Evolutionary conservation across 177 flowering plant genomes (phyloP), one percentile per base, ranked within the genome.

Genomic region (Vitis hybrid): DNA sequence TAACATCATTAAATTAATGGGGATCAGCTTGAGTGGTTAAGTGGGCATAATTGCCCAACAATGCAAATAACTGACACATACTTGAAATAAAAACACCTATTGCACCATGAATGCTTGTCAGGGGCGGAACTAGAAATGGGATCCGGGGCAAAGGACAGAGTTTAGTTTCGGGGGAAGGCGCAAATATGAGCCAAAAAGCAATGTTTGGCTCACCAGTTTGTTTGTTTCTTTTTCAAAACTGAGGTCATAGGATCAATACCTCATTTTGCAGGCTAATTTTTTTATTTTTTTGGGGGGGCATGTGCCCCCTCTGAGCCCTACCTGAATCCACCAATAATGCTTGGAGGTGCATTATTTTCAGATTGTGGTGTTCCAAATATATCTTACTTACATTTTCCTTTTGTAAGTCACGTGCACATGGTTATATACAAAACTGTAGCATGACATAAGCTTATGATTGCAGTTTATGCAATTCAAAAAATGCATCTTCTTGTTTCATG

Each of bases 1-100:
- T 22, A 39, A 57, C 63, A 55, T 18, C 45, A 72, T 65, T 10
- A 73, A 62, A 61, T 22, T 60, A 64, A 58, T 29, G 13, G 48
- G 1, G 50, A 59, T 31, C 29, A 68, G 57, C 29, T 49, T 18
- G 33, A 66, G 6, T 1, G 31, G 31, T 29, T 29, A 0, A 29
- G 31, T 29, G 5, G 31, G 31, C 31, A 29, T 12, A 52, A 3
- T 52, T 52, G 55, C 13, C 55, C n/a, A 52, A 58, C 61, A 58
- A 60, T 60, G 48, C 14, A 60, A 33, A 60, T 7, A 11, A 11
- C 50, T 20, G 33, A 62, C 13, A 63, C 13, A n/a, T 20, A 3
- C 48, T 5, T 49, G 26, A 63, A 3, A 45, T 15, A 39, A 39
- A n/a, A 57, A 12, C n/a, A 14, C 16, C 18, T 55, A 14, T 55